These are phyloP conservation scores for Deuterostichococcus epilithicus DNA, from an alignment of 139 green algal genomes.

Conservation along the genomic window DNA sequence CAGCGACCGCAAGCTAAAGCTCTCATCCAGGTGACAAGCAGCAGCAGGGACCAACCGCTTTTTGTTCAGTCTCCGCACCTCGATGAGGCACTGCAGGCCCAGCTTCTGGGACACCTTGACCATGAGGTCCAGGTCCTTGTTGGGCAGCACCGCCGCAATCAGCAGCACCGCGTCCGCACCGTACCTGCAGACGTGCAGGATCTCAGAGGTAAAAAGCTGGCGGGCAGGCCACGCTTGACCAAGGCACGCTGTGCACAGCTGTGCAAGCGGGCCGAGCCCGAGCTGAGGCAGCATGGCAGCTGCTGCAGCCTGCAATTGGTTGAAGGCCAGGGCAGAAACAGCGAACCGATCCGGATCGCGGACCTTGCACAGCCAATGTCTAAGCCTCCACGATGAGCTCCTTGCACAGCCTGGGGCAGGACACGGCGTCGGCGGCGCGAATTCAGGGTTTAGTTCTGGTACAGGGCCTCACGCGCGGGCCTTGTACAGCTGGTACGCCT, in stretches of 20 bases:
- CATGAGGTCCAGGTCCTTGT: conserved; percentile 90
- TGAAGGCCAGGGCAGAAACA: too few species aligned
- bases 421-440: too few species aligned
- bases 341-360: too few species aligned
- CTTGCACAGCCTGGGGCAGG: too few species aligned
- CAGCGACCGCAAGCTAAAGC: not conserved
- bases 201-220: conserved; percentile 19
- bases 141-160: conserved; percentile 95
- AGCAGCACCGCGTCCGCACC: conserved; percentile 95
- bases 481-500: conserved; percentile 90
- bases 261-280: too few species aligned
- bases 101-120: conserved; percentile 67
- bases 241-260: conserved; percentile 53
- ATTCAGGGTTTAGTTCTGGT: too few species aligned
- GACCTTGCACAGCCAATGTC: too few species aligned
- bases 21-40: not conserved
- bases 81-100: conserved; percentile 75
- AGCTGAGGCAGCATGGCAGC: too few species aligned
- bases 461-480: conserved; percentile 9
- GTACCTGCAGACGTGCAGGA: conserved; percentile 26
- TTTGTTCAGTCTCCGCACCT: conserved; percentile 36
- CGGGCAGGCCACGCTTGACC: not conserved
- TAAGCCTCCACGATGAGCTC: too few species aligned
- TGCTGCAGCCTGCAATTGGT: too few species aligned
- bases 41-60: not conserved